A percentile compares a stretch with the other conserved stretches of the same genome.
Evolutionary conservation across 2,329 filamentous ascomycete species (phyloP).

Genomic region (Fusarium keratoplasticum): DNA sequence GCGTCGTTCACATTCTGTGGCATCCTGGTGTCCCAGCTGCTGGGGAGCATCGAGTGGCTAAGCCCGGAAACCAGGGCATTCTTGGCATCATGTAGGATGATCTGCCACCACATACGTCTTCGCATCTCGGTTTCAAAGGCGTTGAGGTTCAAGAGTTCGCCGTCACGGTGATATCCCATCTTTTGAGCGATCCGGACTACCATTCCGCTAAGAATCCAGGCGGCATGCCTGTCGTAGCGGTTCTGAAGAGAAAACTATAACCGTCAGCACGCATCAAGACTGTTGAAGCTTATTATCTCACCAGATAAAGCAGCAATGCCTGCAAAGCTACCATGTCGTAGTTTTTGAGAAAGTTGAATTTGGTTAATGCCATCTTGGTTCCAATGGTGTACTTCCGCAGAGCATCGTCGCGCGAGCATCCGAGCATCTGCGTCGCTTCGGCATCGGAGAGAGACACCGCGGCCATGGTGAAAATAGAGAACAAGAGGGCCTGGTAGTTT

Average conservation of each 20-base stretch:
- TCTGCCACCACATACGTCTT: constrained; percentile 75
- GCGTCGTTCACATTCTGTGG: constrained; percentile 70
- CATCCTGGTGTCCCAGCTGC: constrained; percentile 66
- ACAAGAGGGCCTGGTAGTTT: constrained; percentile 71
- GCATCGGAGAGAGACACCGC: constrained; percentile 65
- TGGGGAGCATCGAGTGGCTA: constrained; percentile 62
- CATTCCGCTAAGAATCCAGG: constrained; percentile 71
- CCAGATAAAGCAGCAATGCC: constrained; percentile 68
- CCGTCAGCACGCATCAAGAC: constrained; percentile 10
- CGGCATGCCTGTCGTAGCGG: constrained; percentile 68
- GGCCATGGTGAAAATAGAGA: constrained; percentile 74
- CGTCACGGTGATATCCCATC: constrained; percentile 75
- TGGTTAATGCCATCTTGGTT: constrained; percentile 61
- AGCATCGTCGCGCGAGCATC: constrained; percentile 61
- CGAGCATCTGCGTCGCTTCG: constrained; percentile 67
- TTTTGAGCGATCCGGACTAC: constrained; percentile 74
- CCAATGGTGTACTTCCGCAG: constrained; percentile 64
- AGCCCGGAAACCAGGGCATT: constrained; percentile 69
- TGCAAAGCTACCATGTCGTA: constrained; percentile 70
- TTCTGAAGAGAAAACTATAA: constrained; percentile 66
- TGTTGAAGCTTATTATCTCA: constrained; percentile 40
- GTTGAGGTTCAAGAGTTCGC: constrained; percentile 64
- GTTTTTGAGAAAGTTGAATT: constrained; percentile 68
- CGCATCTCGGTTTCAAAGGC: constrained; percentile 76
- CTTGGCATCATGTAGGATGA: constrained; percentile 68